Evolutionary conservation across 78 protist species (phyloP).

Genomic region (Dictyostelium firmibasis): DNA sequence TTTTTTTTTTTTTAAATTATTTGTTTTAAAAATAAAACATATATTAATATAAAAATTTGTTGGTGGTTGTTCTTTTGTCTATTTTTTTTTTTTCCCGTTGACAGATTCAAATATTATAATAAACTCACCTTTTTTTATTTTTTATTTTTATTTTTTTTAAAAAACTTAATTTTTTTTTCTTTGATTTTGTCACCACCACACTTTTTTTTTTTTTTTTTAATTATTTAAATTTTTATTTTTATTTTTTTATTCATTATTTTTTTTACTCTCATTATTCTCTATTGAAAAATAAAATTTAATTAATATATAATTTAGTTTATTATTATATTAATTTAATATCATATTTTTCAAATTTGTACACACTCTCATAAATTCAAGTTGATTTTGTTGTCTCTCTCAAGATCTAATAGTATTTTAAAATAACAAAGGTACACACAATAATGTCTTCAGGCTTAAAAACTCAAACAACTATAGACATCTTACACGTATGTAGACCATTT

Average conservation of each 20-base stretch:
- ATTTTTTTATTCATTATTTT: too few species aligned
- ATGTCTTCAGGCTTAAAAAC: constrained; percentile 71
- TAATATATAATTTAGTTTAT: neutral
- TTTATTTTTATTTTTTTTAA: neutral
- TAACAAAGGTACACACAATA: neutral
- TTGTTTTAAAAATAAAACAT: neutral
- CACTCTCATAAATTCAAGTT: neutral
- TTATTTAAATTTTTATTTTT: too few species aligned
- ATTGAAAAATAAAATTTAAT: neutral
- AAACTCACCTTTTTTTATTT: neutral
- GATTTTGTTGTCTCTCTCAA: neutral
- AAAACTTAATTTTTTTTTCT: neutral
- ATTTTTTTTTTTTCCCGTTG: neutral
- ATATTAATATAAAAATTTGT: neutral
- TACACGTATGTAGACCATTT: neutral
- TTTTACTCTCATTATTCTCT: neutral
- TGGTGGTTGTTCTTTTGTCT: neutral
- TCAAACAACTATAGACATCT: neutral
- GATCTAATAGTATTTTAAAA: neutral
- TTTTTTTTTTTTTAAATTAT: neutral
- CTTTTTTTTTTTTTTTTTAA: too few species aligned
- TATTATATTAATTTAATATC: too few species aligned
- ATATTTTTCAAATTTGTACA: neutral
- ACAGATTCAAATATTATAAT: neutral
- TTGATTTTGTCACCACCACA: neutral